Evolutionary conservation across 1,284 basidiomycete species (phyloP).

Genomic region (Ustilago xerochloae): DNA sequence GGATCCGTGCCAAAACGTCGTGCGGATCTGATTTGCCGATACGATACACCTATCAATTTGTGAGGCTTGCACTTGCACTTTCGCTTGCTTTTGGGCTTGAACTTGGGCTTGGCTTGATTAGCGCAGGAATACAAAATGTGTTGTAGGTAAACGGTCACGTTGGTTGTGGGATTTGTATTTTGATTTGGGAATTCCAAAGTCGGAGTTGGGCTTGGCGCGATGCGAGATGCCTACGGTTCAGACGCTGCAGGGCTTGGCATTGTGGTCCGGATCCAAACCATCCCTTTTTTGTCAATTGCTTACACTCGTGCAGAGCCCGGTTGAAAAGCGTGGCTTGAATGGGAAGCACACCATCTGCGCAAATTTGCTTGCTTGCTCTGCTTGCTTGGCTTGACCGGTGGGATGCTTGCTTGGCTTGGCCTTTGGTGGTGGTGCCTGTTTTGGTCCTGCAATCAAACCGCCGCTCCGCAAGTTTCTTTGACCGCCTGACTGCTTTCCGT

Average conservation of each 20-base stretch:
- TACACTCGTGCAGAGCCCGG: conserved; percentile 20
- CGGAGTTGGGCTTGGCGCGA: conserved; percentile 23
- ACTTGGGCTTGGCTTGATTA: too few species aligned
- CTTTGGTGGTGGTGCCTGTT: neutral
- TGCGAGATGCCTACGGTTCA: conserved; percentile 34
- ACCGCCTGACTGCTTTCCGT: neutral
- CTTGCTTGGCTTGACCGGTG: conserved; percentile 5
- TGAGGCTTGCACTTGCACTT: neutral
- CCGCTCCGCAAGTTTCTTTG: conserved; percentile 26
- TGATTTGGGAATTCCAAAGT: neutral
- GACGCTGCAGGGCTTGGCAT: conserved; percentile 36
- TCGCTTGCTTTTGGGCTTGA: conserved; percentile 1
- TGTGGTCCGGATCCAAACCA: conserved; percentile 5
- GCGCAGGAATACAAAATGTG: neutral
- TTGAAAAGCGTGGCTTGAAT: neutral
- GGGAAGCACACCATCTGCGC: neutral
- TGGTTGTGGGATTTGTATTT: neutral
- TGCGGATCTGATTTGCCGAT: neutral
- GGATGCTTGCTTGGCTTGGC: too few species aligned
- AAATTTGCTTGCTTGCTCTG: neutral
- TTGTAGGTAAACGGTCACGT: neutral
- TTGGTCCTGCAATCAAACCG: conserved; percentile 20
- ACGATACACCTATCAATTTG: neutral
- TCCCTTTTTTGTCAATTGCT: neutral
- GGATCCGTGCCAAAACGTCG: neutral